Evolutionary conservation across 106 monocot species (phyloP).

Genomic region (Dioscorea alata): DNA sequence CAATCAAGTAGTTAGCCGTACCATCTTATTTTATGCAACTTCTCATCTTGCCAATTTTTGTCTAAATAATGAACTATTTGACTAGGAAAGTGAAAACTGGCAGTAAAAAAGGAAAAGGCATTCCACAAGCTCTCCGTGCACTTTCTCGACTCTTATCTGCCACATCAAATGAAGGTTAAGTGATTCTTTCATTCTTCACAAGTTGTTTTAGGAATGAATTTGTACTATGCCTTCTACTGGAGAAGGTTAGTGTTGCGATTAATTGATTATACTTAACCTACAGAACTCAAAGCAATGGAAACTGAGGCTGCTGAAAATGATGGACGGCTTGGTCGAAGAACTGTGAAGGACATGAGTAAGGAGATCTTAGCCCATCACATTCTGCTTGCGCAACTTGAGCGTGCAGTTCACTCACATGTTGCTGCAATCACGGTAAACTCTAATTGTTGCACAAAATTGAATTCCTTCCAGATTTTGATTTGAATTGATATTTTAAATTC

Average conservation of each 20-base stretch:
- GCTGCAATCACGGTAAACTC: conserved; percentile 54
- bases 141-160: conserved; percentile 66
- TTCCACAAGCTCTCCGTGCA: conserved; percentile 75
- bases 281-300: conserved; percentile 66
- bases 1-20: no score
- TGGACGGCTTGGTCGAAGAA: conserved; percentile 65
- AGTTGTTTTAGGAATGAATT: not conserved
- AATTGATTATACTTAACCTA: not conserved
- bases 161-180: conserved; percentile 51
- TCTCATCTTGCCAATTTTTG: no score
- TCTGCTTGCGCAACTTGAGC: conserved; percentile 38
- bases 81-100: conserved; percentile 61
- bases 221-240: not conserved
- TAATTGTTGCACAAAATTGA: not conserved
- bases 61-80: not conserved
- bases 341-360: conserved; percentile 34
- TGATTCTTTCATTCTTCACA: not conserved
- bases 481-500: not conserved
- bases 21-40: no score
- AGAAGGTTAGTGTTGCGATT: not conserved
- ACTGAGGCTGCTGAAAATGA: conserved; percentile 62
- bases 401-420: conserved; percentile 31
- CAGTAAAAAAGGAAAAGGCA: conserved; percentile 59
- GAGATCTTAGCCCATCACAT: conserved; percentile 66
- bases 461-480: not conserved